Conservation (phyloP, 2,329 filamentous ascomycete genomes). For the Aspergillus glaucus region DNA sequence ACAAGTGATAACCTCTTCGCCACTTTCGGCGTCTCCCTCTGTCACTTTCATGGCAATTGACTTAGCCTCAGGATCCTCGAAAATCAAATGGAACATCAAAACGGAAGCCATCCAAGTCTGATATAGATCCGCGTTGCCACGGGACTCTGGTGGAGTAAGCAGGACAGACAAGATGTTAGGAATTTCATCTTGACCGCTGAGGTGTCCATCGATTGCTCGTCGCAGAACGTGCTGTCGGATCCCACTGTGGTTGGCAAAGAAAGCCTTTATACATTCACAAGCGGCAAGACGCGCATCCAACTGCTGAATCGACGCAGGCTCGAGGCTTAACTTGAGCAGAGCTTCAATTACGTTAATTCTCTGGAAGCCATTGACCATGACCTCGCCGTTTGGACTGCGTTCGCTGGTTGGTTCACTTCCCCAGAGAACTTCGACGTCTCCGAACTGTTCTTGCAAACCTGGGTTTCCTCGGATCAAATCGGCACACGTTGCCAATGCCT, state of each 20-base stretch:
- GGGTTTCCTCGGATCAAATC: conserved; percentile 81
- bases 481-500: conserved; percentile 77
- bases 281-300: conserved; percentile 80
- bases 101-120: conserved; percentile 84
- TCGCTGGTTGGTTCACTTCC: conserved; percentile 18
- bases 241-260: conserved; percentile 73
- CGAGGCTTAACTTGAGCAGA: conserved; percentile 73
- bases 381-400: conserved; percentile 28
- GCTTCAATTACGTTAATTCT: conserved; percentile 90
- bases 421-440: conserved; percentile 67
- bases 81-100: conserved; percentile 77
- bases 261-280: conserved; percentile 86
- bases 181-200: conserved; percentile 68
- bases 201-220: conserved; percentile 82
- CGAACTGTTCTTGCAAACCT: conserved; percentile 79
- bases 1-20: conserved; percentile 91
- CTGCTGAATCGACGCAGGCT: conserved; percentile 57
- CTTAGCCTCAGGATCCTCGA: conserved; percentile 74
- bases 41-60: conserved; percentile 70
- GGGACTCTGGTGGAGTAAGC: conserved; percentile 58
- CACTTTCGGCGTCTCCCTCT: conserved; percentile 80
- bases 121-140: conserved; percentile 70
- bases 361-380: conserved; percentile 44
- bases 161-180: conserved; percentile 84
- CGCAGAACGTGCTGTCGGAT: conserved; percentile 81